A percentile compares a stretch with the other conserved stretches of the same genome.
Conservation (phyloP, 345 rosid species). For the Erucastrum elatum region DNA sequence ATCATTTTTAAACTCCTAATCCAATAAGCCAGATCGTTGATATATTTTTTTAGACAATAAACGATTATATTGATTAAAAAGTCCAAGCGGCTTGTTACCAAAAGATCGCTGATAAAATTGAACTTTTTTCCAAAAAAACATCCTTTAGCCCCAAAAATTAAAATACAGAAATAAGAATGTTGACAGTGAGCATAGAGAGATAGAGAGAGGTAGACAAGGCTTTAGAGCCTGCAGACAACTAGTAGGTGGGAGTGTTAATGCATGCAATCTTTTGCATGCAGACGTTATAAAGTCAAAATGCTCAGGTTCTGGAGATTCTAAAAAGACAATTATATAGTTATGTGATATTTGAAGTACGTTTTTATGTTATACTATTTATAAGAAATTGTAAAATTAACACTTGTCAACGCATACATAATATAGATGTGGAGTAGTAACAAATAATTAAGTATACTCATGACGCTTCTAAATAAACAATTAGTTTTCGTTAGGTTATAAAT, state of each 20-base stretch:
- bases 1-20: background rate
- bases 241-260: constrained; percentile 42
- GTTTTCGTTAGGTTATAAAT: background rate
- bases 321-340: constrained; percentile 17
- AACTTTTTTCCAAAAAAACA: too few species aligned
- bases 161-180: constrained; percentile 31
- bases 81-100: too few species aligned
- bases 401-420: background rate
- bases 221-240: constrained; percentile 35
- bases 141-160: background rate
- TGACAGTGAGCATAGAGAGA: constrained; percentile 25
- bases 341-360: constrained; percentile 14
- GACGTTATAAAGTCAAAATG: constrained; percentile 37
- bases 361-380: background rate
- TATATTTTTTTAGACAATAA: too few species aligned
- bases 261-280: constrained; percentile 42
- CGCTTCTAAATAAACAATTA: background rate
- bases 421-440: background rate
- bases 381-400: background rate
- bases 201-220: constrained; percentile 9
- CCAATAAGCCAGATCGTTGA: background rate
- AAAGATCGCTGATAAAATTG: too few species aligned
- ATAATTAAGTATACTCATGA: background rate
- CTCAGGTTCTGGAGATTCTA: constrained; percentile 40
- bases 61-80: too few species aligned